Evolutionary conservation across 345 rosid genomes (phyloP).

Genomic region (Ceriops decandra): DNA sequence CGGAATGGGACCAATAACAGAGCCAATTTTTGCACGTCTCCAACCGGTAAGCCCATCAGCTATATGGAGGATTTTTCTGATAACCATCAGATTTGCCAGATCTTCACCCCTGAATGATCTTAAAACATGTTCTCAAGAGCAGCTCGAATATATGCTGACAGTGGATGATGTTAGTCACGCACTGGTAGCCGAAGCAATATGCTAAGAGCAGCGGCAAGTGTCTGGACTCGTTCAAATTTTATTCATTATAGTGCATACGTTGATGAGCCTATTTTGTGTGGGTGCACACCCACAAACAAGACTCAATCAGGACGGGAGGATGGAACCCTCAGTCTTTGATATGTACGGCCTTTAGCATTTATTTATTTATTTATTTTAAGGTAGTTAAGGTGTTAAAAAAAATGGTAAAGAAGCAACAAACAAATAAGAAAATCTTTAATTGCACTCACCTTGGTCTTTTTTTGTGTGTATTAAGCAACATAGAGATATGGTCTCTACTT

Average conservation of each 20-base stretch:
- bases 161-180: slow-evolving; percentile 28
- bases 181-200: no score
- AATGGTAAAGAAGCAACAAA: slow-evolving; percentile 16
- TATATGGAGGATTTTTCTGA: slow-evolving; percentile 47
- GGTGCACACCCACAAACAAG: no score
- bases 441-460: not conserved
- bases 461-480: not conserved
- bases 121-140: slow-evolving; percentile 72
- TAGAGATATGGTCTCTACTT: not conserved
- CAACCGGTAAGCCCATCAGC: slow-evolving; percentile 63
- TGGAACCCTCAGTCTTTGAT: no score
- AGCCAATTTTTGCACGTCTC: slow-evolving; percentile 70
- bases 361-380: not conserved
- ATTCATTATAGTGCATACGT: no score
- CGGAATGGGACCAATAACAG: slow-evolving; percentile 54
- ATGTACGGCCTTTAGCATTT: no score
- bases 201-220: no score
- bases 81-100: slow-evolving; percentile 62
- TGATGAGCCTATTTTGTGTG: no score
- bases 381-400: slow-evolving; percentile 6
- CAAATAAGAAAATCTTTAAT: not conserved
- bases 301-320: slow-evolving; percentile 8
- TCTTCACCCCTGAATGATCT: slow-evolving; percentile 48
- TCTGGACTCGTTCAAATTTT: no score
- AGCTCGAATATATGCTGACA: slow-evolving; percentile 55